Percentiles rank a stretch among this genome's conserved stretches.
These are phyloP conservation scores for Penicillium waksmanii DNA, from an alignment of 495 filamentous ascomycete genomes.

Conservation along the genomic window DNA sequence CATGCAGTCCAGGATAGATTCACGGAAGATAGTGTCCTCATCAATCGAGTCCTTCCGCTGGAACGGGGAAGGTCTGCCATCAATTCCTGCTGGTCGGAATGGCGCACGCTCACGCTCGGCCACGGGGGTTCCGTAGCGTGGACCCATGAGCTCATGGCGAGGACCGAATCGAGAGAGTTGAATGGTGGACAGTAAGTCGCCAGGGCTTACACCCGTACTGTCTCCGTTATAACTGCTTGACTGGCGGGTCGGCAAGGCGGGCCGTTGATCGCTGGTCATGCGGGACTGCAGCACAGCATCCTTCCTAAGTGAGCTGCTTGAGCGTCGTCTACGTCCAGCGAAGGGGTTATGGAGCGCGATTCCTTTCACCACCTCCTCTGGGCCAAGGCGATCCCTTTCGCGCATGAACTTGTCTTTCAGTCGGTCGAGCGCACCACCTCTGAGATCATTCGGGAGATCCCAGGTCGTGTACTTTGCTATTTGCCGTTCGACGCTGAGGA, in stretches of 20 bases:
- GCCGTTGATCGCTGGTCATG: slow-evolving; percentile 34
- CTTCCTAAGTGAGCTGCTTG: slow-evolving; percentile 75
- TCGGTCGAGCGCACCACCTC: slow-evolving; percentile 79
- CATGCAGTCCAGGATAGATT: slow-evolving; percentile 91
- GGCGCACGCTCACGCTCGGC: slow-evolving; percentile 59
- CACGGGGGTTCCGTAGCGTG: slow-evolving; percentile 56
- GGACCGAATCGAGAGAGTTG: slow-evolving; percentile 67
- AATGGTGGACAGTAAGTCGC: slow-evolving; percentile 80
- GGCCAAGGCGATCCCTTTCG: slow-evolving; percentile 81
- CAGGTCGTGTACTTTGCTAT: slow-evolving; percentile 92
- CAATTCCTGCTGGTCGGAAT: slow-evolving; percentile 51
- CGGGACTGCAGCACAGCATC: slow-evolving; percentile 77
- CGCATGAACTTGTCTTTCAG: slow-evolving; percentile 91
- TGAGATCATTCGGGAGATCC: slow-evolving; percentile 88
- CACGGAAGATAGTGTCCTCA: slow-evolving; percentile 85
- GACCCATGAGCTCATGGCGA: slow-evolving; percentile 36
- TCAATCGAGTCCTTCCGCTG: slow-evolving; percentile 76
- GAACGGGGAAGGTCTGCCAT: slow-evolving; percentile 47
- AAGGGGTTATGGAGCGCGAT: slow-evolving; percentile 92
- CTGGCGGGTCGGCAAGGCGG: slow-evolving; percentile 21
- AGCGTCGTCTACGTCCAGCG: slow-evolving; percentile 66
- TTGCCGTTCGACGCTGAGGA: slow-evolving; percentile 84
- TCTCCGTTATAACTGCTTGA: slow-evolving; percentile 26
- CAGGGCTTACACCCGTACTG: slow-evolving; percentile 59
- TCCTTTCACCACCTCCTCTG: slow-evolving; percentile 86